Evolutionary conservation across 495 filamentous ascomycete genomes (phyloP), one percentile per base, ranked within the genome.

Genomic region (Annulohypoxylon maeteangense): DNA sequence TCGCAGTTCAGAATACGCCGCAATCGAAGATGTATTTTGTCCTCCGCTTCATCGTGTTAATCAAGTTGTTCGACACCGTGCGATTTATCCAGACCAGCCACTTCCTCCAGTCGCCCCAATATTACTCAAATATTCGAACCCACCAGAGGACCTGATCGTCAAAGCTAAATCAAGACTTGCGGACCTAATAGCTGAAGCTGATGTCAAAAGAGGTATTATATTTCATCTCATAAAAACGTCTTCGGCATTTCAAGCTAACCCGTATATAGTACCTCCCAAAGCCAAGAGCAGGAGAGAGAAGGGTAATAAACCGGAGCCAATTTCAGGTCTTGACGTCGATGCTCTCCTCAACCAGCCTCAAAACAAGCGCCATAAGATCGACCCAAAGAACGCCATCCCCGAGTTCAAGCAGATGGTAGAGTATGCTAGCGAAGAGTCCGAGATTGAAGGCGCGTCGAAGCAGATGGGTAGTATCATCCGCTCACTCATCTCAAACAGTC

Each of bases 11-110:
- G 92, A 97, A 67, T 93, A 92, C 42, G 87, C 92, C 34, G 84
- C 89, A 7, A 87, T 97, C 53, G 93, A 96, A 27, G 92, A 98
- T 54, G 88, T 89, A 1, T 98, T 89, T 81, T 94, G 92, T n/a
- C 94, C 95, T n/a, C 74, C 92, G n/a, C 82, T 98, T 22, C 95
- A 98, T 77, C 90, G 94, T 59, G 87, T 98, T 40, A 91, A 93
- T 65, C 89, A 96, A 79, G 92, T 92, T 40, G 88, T 98, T 60
- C 89, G 91, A 29, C 88, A 89, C 77, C 90, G 95, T 20, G 95
- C 95, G 0, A 86, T 93, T 2, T 84, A 95, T 75, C 90, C 92
- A 0, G 81, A 89, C 5, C 85, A 90, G 8, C 87, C 90, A 0
- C 76, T 97, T 14, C 90, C 88, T 1, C 86, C 89, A 7, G 86